Base-by-base conservation (phyloP, 371 early-diverging fungal species). In the Capillidium heterosporum region DNA sequence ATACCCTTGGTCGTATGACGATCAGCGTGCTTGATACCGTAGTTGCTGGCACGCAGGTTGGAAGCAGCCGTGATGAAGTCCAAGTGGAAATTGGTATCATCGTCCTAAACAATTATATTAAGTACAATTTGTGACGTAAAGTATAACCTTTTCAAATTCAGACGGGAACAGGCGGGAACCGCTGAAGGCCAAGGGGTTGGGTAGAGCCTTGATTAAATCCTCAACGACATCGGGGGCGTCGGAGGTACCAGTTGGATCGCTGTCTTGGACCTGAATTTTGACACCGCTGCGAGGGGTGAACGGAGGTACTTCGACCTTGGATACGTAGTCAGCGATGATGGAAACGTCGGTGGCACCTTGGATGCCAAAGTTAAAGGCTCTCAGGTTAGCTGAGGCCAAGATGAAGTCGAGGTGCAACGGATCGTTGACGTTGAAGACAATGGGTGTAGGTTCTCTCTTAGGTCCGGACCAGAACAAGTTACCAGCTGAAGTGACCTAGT, bases 401-500 rank as follows among this genome's bases (percentile, higher is more conserved):
- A 99, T 74, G 67, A 96, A 99, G 62, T 87, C 87, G 65, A 94
- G 58, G 68, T 99, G 99, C 17, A 80, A 43, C 61, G 76, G 72
- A 60, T 94, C 78, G 40, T 81, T 68, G 17, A 76, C 65, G 65
- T 93, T 85, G 66, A 95, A 99, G 19, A 57, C 65, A 53, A 89
- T 72, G 28, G 93, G 81, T 0, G 75, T 74, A 19, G 99, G 99
- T 5, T 94, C 90, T 57, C 96, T 84, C 76, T 99, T 99, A 44
- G 99, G 99, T 15, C 97, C 97, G 51, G 90, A 88, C 99, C 99
- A 99, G 83, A 99, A 99, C 32, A 77, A 77, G 50, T 86, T 81
- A 40, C 99, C 99, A 32, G 91, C 77, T 32, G 87, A 84, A 29
- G 99, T 94, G 35, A 35, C 64, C 73, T 73, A 52, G 13, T 71